These are phyloP conservation scores for Boletus vinaceobasis DNA, from an alignment of 768 basidiomycete genomes.

Conservation along the genomic window DNA sequence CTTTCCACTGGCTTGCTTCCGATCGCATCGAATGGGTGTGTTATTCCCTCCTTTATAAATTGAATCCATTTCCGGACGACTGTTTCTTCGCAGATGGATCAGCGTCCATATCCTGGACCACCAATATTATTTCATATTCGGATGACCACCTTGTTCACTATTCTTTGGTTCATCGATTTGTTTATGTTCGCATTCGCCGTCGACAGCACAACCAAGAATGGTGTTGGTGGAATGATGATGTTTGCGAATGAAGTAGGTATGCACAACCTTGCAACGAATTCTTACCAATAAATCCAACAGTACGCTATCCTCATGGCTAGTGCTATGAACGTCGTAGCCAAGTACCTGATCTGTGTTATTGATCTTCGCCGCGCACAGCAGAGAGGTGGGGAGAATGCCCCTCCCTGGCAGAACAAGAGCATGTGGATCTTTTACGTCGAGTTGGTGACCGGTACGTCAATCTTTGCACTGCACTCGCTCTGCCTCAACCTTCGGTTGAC, in stretches of 20 bases:
- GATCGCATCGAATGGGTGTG: conserved; percentile 96
- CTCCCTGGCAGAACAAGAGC: conserved; percentile 97
- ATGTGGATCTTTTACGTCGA: conserved; percentile 97
- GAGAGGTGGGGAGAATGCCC: conserved; percentile 78
- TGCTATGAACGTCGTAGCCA: conserved; percentile 70
- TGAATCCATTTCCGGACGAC: background rate
- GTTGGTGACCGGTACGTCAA: conserved; percentile 71
- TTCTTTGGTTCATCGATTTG: conserved; percentile 74
- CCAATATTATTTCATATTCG: conserved; percentile 81
- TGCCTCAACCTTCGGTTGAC: conserved; percentile 6
- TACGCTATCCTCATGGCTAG: conserved; percentile 87
- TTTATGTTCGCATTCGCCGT: conserved; percentile 77
- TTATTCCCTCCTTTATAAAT: conserved; percentile 5
- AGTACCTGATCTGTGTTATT: conserved; percentile 77
- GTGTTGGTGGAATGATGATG: conserved; percentile 88
- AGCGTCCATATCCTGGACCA: conserved; percentile 84
- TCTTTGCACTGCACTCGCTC: background rate
- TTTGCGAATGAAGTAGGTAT: conserved; percentile 86
- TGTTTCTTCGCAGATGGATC: conserved; percentile 83
- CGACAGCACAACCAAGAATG: conserved; percentile 73
- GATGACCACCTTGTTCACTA: conserved; percentile 66
- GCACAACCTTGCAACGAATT: background rate
- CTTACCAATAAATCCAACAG: conserved; percentile 39
- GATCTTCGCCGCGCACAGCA: conserved; percentile 78
- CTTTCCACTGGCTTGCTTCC: conserved; percentile 95